A percentile compares a stretch with the other conserved stretches of the same genome.
Conservation (phyloP, 305 asterid genomes). For the Ilex paraguariensis region DNA sequence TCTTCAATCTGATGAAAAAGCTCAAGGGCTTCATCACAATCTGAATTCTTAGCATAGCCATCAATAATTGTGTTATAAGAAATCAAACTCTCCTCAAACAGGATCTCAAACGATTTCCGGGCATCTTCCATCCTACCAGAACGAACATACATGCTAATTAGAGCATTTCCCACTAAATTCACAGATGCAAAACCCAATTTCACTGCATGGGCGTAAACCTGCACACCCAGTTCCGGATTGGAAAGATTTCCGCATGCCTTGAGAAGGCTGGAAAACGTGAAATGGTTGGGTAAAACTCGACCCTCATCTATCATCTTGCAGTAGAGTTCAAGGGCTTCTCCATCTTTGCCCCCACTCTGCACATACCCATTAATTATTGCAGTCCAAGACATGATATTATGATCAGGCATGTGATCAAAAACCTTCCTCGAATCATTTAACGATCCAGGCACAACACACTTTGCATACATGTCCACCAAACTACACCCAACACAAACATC, state of each 20-base stretch:
- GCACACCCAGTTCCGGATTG: slow-evolving; percentile 47
- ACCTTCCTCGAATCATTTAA: slow-evolving; percentile 59
- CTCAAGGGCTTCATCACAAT: slow-evolving; percentile 50
- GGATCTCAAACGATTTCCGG: slow-evolving; percentile 60
- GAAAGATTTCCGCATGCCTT: slow-evolving; percentile 73
- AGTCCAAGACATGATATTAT: slow-evolving; percentile 96
- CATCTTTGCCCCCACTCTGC: slow-evolving; percentile 43
- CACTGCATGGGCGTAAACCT: slow-evolving; percentile 53
- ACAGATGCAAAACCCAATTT: slow-evolving; percentile 57
- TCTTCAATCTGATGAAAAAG: slow-evolving; percentile 39
- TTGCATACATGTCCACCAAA: slow-evolving; percentile 82
- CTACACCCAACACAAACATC: slow-evolving; percentile 92
- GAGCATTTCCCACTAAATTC: slow-evolving; percentile 70
- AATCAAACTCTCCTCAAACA: slow-evolving; percentile 70
- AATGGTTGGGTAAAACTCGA: slow-evolving; percentile 62
- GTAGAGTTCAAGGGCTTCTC: slow-evolving; percentile 58
- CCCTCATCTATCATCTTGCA: slow-evolving; percentile 48
- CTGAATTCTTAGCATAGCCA: slow-evolving; percentile 43
- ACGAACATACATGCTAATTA: slow-evolving; percentile 71
- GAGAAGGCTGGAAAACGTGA: slow-evolving; percentile 64
- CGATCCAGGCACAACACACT: slow-evolving; percentile 45
- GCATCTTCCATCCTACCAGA: slow-evolving; percentile 72
- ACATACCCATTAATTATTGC: slow-evolving; percentile 71
- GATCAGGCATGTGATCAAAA: slow-evolving; percentile 67
- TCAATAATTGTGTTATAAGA: slow-evolving; percentile 62